Conservation (phyloP, 306 rosid genomes). For the Inga oerstediana region DNA sequence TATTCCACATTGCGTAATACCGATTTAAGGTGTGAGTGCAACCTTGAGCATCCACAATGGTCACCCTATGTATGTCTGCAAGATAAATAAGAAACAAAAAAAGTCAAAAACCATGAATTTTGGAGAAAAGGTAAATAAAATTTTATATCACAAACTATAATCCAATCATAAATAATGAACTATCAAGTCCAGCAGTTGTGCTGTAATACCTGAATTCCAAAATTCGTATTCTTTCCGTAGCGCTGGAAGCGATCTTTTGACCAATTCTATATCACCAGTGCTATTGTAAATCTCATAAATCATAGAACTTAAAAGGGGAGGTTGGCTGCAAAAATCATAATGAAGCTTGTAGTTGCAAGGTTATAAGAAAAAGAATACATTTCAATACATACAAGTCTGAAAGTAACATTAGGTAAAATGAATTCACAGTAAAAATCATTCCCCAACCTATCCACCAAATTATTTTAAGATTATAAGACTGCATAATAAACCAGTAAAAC, state of each 20-base stretch:
- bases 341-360: slow-evolving; percentile 25
- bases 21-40: slow-evolving; percentile 62
- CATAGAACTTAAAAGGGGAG: slow-evolving; percentile 95
- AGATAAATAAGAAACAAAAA: slow-evolving; percentile 16
- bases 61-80: slow-evolving; percentile 74
- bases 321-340: slow-evolving; percentile 72
- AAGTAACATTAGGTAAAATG: slow-evolving; percentile 9
- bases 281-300: slow-evolving; percentile 64
- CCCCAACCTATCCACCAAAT: not conserved
- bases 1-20: slow-evolving; percentile 90
- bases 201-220: slow-evolving; percentile 83
- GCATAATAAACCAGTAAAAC: slow-evolving; percentile 11
- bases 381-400: slow-evolving; percentile 8
- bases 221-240: slow-evolving; percentile 74
- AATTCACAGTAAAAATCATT: slow-evolving; percentile 6
- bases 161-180: not conserved
- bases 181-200: slow-evolving; percentile 9
- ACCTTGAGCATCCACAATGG: slow-evolving; percentile 58
- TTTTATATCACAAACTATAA: slow-evolving; percentile 24
- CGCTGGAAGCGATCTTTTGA: slow-evolving; percentile 75
- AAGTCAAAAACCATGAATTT: slow-evolving; percentile 4
- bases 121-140: slow-evolving; percentile 12
- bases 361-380: not conserved
- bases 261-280: slow-evolving; percentile 67
- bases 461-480: slow-evolving; percentile 12